Conservation (phyloP, 805 yeast genomes). For the Komagataella kurtzmanii region DNA sequence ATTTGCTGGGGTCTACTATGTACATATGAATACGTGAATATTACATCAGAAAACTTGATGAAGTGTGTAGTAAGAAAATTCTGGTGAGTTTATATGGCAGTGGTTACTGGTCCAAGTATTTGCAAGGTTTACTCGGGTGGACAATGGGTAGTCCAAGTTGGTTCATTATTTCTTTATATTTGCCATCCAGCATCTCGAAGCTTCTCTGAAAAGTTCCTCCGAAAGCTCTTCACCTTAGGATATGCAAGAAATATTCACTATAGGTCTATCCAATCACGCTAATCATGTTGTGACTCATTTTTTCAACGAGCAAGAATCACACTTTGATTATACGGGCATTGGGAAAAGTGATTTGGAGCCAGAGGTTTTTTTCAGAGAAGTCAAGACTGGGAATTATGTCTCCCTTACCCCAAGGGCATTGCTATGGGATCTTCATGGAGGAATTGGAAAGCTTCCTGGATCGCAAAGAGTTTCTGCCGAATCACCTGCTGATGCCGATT, state of each 20-base stretch:
- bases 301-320: constrained; percentile 66
- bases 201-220: background rate
- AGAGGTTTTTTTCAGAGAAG: constrained; percentile 30
- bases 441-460: constrained; percentile 55
- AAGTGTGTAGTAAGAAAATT: no score
- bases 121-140: no score
- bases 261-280: constrained; percentile 60
- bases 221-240: background rate
- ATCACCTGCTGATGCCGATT: constrained; percentile 4
- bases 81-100: no score
- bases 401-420: constrained; percentile 74
- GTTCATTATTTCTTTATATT: no score
- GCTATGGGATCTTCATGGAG: constrained; percentile 71
- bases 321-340: constrained; percentile 34
- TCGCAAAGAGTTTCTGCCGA: constrained; percentile 28
- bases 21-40: no score
- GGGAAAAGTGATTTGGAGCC: constrained; percentile 23
- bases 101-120: no score
- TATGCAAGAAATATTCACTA: constrained; percentile 66
- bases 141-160: no score
- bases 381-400: constrained; percentile 26
- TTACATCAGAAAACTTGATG: no score
- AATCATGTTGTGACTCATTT: constrained; percentile 73
- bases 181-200: background rate
- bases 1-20: no score